Percentiles rank a stretch among this genome's conserved stretches.
Conservation (phyloP, 169 alveolate species). For the Cryptosporidium xiaoi region DNA sequence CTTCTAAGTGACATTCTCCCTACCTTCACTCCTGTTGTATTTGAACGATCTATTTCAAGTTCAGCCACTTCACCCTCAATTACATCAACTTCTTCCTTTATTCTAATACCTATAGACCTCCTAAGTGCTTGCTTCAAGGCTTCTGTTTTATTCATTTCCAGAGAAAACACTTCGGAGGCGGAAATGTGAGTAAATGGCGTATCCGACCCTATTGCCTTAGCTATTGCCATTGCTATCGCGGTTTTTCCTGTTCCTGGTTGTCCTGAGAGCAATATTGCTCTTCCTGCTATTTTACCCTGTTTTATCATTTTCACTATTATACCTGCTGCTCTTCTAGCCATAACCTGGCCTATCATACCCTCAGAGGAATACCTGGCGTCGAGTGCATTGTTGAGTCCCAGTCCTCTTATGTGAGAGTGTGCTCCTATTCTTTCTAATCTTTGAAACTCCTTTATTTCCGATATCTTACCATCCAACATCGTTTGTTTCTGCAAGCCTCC, state of each 20-base stretch:
- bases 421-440: slow-evolving; percentile 96
- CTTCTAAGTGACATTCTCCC: slow-evolving; percentile 97
- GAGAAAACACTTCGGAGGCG: slow-evolving; percentile 98
- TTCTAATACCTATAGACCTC: slow-evolving; percentile 98
- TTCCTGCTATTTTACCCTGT: slow-evolving; percentile 97
- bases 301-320: slow-evolving; percentile 94
- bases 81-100: slow-evolving; percentile 98
- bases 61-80: slow-evolving; percentile 99
- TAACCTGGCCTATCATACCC: slow-evolving; percentile 95
- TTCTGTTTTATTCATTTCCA: slow-evolving; percentile 98
- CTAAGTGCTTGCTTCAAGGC: slow-evolving; percentile 95
- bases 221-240: slow-evolving; percentile 99
- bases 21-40: slow-evolving; percentile 86
- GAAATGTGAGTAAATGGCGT: slow-evolving; percentile 98
- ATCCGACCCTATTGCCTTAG: slow-evolving; percentile 95
- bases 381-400: slow-evolving; percentile 96
- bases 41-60: slow-evolving; percentile 94
- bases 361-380: slow-evolving; percentile 94
- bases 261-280: slow-evolving; percentile 98
- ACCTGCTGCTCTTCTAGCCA: slow-evolving; percentile 96
- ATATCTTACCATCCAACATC: slow-evolving; percentile 78
- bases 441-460: slow-evolving; percentile 90
- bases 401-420: slow-evolving; percentile 98
- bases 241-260: slow-evolving; percentile 99
- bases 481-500: not conserved